Conservation (phyloP, 345 rosid genomes). For the Populus tremula region DNA sequence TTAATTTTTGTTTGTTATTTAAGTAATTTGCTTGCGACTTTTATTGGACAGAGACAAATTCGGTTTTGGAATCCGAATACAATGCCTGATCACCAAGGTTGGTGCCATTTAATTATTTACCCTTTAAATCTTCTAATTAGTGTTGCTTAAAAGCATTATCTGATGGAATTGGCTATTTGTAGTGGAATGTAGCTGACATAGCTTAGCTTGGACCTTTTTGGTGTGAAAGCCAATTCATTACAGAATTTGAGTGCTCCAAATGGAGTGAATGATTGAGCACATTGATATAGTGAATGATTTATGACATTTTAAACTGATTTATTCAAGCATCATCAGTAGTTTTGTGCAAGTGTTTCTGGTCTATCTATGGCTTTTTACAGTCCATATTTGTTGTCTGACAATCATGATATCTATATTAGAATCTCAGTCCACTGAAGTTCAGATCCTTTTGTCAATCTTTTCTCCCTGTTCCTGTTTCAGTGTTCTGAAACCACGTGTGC, state of each 20-base stretch:
- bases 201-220: background rate
- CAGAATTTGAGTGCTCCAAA: background rate
- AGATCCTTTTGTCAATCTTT: background rate
- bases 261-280: slow-evolving; percentile 11
- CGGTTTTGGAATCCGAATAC: slow-evolving; percentile 56
- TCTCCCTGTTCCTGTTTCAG: background rate
- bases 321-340: background rate
- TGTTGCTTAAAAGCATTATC: background rate
- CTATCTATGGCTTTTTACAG: background rate
- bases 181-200: slow-evolving; percentile 1
- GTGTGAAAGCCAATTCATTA: background rate
- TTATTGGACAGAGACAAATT: slow-evolving; percentile 60
- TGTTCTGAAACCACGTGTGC: background rate
- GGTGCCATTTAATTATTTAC: slow-evolving; percentile 26
- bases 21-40: slow-evolving; percentile 22
- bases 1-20: slow-evolving; percentile 10
- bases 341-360: background rate
- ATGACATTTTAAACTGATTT: background rate
- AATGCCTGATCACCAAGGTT: slow-evolving; percentile 55
- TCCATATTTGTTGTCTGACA: background rate
- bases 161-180: slow-evolving; percentile 1
- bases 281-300: background rate
- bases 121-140: background rate
- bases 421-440: background rate
- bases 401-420: background rate